Conservation (phyloP, 73 alveolate genomes). For the Loxodes magnus region DNA sequence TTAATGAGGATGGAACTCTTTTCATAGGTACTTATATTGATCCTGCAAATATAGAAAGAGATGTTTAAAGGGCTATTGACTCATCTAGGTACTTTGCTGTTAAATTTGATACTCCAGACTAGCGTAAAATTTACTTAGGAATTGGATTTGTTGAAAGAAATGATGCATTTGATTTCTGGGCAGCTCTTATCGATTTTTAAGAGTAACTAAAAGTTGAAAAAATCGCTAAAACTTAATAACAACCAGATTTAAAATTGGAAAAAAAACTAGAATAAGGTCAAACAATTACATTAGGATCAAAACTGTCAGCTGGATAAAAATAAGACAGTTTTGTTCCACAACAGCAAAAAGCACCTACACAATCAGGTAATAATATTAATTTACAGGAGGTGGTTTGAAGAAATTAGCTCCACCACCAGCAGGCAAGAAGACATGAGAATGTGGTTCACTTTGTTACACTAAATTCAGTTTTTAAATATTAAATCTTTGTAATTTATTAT, state of each 20-base stretch:
- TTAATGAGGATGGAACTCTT: neutral
- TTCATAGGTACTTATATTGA: neutral
- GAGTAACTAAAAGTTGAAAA: constrained; percentile 1
- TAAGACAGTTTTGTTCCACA: too few relatives aligned
- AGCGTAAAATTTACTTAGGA: neutral
- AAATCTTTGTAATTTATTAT: too few relatives aligned
- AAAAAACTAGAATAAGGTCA: constrained; percentile 4
- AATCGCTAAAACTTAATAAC: neutral
- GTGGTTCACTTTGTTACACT: too few relatives aligned
- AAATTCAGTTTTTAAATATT: too few relatives aligned
- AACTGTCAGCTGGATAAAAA: too few relatives aligned
- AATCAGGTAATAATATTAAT: too few relatives aligned
- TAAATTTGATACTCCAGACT: neutral
- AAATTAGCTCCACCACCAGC: too few relatives aligned
- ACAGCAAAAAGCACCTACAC: too few relatives aligned
- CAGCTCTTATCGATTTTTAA: constrained; percentile 3
- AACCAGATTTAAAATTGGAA: constrained; percentile 7
- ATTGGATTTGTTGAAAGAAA: constrained; percentile 17
- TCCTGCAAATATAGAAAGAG: constrained; percentile 1
- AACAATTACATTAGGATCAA: constrained; percentile 1
- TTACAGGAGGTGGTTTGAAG: too few relatives aligned
- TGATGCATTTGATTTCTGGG: constrained; percentile 19
- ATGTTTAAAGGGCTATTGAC: constrained; percentile 8
- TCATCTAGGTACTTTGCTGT: constrained; percentile 7
- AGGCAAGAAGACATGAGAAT: too few relatives aligned